Evolutionary conservation across 2,329 filamentous ascomycete species (phyloP).

Genomic region (Elsinoe ampelina): DNA sequence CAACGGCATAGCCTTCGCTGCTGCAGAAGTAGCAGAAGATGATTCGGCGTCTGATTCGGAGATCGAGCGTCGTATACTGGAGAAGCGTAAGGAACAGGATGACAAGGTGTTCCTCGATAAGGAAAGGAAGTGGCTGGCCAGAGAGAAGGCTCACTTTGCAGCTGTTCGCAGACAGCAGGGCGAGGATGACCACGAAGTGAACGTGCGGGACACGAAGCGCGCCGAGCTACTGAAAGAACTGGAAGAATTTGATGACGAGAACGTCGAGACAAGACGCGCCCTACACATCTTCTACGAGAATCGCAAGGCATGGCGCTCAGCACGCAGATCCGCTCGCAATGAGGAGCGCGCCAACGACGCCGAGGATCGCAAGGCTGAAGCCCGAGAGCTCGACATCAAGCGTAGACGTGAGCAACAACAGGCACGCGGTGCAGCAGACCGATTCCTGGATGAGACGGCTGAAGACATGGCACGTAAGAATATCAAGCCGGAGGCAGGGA

Average conservation of each 20-base stretch:
- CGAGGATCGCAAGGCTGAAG: constrained; percentile 67
- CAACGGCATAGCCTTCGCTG: constrained; percentile 72
- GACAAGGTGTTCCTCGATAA: constrained; percentile 77
- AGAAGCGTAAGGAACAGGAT: constrained; percentile 63
- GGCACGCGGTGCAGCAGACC: constrained; percentile 76
- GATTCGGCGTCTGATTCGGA: constrained; percentile 82
- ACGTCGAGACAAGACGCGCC: constrained; percentile 61
- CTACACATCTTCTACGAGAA: constrained; percentile 88
- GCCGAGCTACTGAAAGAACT: constrained; percentile 63
- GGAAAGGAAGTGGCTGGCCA: constrained; percentile 82
- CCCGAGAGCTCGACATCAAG: constrained; percentile 54
- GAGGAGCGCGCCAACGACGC: constrained; percentile 69
- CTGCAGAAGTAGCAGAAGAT: constrained; percentile 67
- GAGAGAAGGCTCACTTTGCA: constrained; percentile 72
- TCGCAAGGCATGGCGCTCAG: constrained; percentile 73
- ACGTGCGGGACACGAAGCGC: constrained; percentile 52
- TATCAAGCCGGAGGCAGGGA: constrained; percentile 27
- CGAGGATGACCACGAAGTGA: constrained; percentile 66
- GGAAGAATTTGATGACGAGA: constrained; percentile 79
- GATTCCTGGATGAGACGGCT: constrained; percentile 78
- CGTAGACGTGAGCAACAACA: constrained; percentile 63
- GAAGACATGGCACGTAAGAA: constrained; percentile 55
- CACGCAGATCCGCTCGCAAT: constrained; percentile 63
- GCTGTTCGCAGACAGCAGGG: constrained; percentile 78
- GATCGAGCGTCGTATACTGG: constrained; percentile 60